Conservation (phyloP, 2,329 filamentous ascomycete genomes). For the Fusarium euwallaceae region DNA sequence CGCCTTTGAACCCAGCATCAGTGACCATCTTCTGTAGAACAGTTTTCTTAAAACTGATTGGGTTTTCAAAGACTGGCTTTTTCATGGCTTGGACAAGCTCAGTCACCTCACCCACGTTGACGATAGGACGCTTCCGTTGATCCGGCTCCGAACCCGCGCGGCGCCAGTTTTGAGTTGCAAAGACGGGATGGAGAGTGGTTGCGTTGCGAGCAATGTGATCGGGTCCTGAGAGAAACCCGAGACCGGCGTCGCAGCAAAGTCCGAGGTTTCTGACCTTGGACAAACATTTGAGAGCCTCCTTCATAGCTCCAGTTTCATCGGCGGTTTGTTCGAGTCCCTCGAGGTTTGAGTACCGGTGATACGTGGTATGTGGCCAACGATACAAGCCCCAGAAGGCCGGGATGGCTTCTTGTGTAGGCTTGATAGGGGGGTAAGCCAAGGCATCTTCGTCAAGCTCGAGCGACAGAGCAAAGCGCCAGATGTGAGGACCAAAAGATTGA, state of each 20-base stretch:
- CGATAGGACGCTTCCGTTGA: slow-evolving; percentile 26
- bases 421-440: slow-evolving; percentile 65
- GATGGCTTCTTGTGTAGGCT: slow-evolving; percentile 66
- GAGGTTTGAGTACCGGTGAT: slow-evolving; percentile 70
- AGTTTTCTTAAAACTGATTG: slow-evolving; percentile 48
- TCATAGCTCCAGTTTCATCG: slow-evolving; percentile 73
- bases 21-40: slow-evolving; percentile 54
- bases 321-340: slow-evolving; percentile 72
- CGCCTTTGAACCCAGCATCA: slow-evolving; percentile 52
- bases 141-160: slow-evolving; percentile 24
- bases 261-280: slow-evolving; percentile 71
- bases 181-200: slow-evolving; percentile 53
- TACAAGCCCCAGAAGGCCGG: slow-evolving; percentile 74
- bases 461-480: slow-evolving; percentile 74
- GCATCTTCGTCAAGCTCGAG: slow-evolving; percentile 74
- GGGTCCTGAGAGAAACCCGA: slow-evolving; percentile 76
- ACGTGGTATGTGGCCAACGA: slow-evolving; percentile 71
- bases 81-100: slow-evolving; percentile 39
- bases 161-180: slow-evolving; percentile 48
- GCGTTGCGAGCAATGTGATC: slow-evolving; percentile 65
- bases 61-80: slow-evolving; percentile 42
- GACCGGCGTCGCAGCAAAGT: slow-evolving; percentile 74
- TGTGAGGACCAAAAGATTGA: slow-evolving; percentile 70
- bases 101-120: slow-evolving; percentile 45
- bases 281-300: slow-evolving; percentile 69